A percentile compares a stretch with the other conserved stretches of the same genome.
These are phyloP conservation scores for Penicillium vulpinum DNA, from an alignment of 2,329 filamentous ascomycete genomes.

Conservation along the genomic window DNA sequence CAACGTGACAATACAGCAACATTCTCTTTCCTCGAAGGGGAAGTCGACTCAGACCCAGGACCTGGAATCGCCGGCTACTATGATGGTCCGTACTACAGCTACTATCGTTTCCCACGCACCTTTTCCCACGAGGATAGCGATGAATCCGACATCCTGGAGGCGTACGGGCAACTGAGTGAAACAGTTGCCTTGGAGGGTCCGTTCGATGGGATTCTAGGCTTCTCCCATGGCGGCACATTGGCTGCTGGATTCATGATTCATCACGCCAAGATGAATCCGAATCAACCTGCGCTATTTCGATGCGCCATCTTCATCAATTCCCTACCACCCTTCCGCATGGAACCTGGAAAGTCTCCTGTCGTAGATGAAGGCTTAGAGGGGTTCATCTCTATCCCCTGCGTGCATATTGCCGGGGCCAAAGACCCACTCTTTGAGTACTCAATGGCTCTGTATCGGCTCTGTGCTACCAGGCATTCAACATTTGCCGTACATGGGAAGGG, in stretches of 20 bases:
- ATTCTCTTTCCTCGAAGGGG: constrained; percentile 33
- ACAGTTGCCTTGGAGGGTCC: constrained; percentile 25
- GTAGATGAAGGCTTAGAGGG: constrained; percentile 27
- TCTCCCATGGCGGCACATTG: constrained; percentile 38
- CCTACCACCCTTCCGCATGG: constrained; percentile 33
- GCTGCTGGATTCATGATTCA: constrained; percentile 33
- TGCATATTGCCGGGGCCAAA: constrained; percentile 26
- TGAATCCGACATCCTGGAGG: constrained; percentile 24
- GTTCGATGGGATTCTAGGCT: constrained; percentile 37
- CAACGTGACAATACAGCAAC: constrained; percentile 31
- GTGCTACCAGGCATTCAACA: constrained; percentile 19
- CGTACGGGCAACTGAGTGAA: constrained; percentile 30
- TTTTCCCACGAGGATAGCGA: constrained; percentile 24
- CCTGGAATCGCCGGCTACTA: constrained; percentile 33
- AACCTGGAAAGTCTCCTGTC: constrained; percentile 20
- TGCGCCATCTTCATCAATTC: constrained; percentile 38
- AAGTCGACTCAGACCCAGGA: constrained; percentile 29
- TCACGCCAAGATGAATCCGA: constrained; percentile 26
- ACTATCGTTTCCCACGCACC: constrained; percentile 31
- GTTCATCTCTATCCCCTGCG: constrained; percentile 28
- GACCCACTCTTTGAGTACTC: constrained; percentile 30
- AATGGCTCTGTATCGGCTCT: constrained; percentile 25
- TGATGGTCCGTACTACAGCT: constrained; percentile 37
- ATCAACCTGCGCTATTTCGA: constrained; percentile 26
- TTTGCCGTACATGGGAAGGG: constrained; percentile 30